A percentile compares a stretch with the other conserved stretches of the same genome.
Evolutionary conservation across 495 filamentous ascomycete species (phyloP).

Genomic region (Neurospora cerealis): DNA sequence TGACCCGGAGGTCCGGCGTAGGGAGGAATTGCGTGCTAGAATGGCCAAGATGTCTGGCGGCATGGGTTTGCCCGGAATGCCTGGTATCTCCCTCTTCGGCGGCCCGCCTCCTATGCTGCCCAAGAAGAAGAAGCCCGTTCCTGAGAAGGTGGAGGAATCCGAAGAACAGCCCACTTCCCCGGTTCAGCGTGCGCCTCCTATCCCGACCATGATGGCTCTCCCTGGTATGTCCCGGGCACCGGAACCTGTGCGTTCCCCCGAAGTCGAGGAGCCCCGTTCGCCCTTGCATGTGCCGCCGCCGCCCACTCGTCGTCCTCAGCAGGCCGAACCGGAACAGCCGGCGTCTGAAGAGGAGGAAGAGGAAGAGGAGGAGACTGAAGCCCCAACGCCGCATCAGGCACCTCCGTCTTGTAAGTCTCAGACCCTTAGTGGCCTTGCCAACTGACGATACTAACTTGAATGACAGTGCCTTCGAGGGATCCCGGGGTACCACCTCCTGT

Average conservation of each 20-base stretch:
- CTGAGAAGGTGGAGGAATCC: slow-evolving; percentile 38
- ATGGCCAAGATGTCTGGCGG: slow-evolving; percentile 99
- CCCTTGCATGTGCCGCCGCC: slow-evolving; percentile 35
- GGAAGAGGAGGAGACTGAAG: slow-evolving; percentile 28
- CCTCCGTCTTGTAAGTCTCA: slow-evolving; percentile 38
- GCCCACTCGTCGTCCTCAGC: slow-evolving; percentile 12
- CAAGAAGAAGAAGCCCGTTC: slow-evolving; percentile 55
- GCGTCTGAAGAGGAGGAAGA: slow-evolving; percentile 33
- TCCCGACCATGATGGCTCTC: slow-evolving; percentile 62
- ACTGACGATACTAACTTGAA: slow-evolving; percentile 20
- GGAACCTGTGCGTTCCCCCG: slow-evolving; percentile 20
- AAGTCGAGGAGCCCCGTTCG: slow-evolving; percentile 28
- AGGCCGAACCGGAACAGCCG: slow-evolving; percentile 14
- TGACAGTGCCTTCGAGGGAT: slow-evolving; percentile 28
- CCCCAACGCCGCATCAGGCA: slow-evolving; percentile 27
- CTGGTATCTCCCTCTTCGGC: slow-evolving; percentile 68
- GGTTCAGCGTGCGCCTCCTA: slow-evolving; percentile 51
- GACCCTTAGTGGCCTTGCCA: slow-evolving; percentile 5
- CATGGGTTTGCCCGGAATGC: slow-evolving; percentile 95
- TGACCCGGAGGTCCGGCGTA: slow-evolving; percentile 78
- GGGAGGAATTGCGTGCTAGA: slow-evolving; percentile 79
- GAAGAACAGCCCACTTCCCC: slow-evolving; percentile 33
- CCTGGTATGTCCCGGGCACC: slow-evolving; percentile 54
- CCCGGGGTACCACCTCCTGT: slow-evolving; percentile 44
- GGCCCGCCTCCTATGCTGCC: slow-evolving; percentile 41